Percentiles rank a stretch among this genome's conserved stretches.
phyloP scores from a whole-genome alignment of 306 rosid species.

The Cyamopsis tetragonoloba region DNA sequence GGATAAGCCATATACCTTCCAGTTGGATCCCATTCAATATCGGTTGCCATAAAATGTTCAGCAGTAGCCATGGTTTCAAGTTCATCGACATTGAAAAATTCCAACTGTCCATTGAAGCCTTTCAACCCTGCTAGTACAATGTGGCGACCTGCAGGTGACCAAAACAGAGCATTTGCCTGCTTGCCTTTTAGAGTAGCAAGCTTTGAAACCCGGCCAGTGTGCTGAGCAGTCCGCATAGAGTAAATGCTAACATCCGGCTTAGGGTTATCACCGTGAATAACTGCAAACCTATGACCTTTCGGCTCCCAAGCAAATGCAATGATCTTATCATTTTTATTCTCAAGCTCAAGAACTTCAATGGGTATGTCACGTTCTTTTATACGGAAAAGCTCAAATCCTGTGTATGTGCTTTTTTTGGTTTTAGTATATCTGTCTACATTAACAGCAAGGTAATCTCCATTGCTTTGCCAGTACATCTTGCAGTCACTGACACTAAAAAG shows the following conservation, averaged over 20 bases:
- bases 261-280: conserved; percentile 82
- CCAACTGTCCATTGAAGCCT: conserved; percentile 68
- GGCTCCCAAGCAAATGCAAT: conserved; percentile 98
- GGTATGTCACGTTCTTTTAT: conserved; percentile 85
- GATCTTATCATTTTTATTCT: conserved; percentile 85
- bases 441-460: conserved; percentile 87
- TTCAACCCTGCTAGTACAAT: conserved; percentile 80
- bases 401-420: conserved; percentile 73
- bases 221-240: conserved; percentile 60
- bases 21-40: conserved; percentile 90
- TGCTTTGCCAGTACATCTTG: conserved; percentile 92
- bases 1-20: conserved; percentile 55
- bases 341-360: conserved; percentile 80
- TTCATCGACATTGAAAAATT: conserved; percentile 77
- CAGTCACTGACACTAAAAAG: conserved; percentile 83
- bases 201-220: conserved; percentile 71
- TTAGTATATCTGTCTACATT: conserved; percentile 72
- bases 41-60: conserved; percentile 82
- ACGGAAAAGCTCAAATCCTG: conserved; percentile 82
- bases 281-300: conserved; percentile 75
- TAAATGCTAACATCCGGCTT: conserved; percentile 77
- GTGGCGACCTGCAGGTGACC: conserved; percentile 80
- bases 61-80: conserved; percentile 79
- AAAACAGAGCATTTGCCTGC: conserved; percentile 81
- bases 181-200: conserved; percentile 74